A percentile compares a stretch with the other conserved stretches of the same genome.
phyloP scores from a whole-genome alignment of 495 filamentous ascomycete genomes.

The Trypethelium eluteriae region DNA sequence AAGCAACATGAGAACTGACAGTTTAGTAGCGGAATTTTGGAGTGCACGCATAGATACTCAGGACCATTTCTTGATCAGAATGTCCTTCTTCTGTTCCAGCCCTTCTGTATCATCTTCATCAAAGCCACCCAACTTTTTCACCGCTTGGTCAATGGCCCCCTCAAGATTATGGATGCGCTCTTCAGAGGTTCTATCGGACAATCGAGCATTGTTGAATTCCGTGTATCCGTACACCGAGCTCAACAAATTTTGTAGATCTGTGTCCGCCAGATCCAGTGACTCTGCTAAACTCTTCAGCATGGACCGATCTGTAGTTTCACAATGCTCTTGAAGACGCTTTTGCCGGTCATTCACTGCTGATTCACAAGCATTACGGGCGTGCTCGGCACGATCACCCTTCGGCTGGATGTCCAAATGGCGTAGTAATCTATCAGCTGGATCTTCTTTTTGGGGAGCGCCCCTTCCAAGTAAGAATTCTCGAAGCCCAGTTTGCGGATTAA shows the following conservation, averaged over 20 bases:
- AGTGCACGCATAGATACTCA: neutral
- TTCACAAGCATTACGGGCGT: constrained; percentile 10
- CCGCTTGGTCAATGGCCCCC: neutral
- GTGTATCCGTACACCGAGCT: constrained; percentile 15
- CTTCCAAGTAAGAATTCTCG: constrained; percentile 23
- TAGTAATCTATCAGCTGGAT: constrained; percentile 20
- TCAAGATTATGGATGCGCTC: constrained; percentile 16
- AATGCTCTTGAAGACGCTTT: constrained; percentile 9
- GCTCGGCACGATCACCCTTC: neutral
- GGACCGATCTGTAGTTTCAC: constrained; percentile 12
- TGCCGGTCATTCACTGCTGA: constrained; percentile 6
- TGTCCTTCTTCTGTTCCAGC: neutral
- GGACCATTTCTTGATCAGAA: neutral
- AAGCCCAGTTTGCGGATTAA: constrained; percentile 20
- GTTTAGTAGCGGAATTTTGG: neutral
- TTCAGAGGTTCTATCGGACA: constrained; percentile 12
- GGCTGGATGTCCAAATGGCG: constrained; percentile 15
- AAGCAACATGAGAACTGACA: neutral
- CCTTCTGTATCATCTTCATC: neutral
- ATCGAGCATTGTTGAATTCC: constrained; percentile 10
- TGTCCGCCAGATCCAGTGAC: constrained; percentile 10
- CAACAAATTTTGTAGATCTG: constrained; percentile 16
- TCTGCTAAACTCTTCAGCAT: constrained; percentile 13
- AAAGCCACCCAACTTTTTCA: neutral
- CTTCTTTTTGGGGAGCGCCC: constrained; percentile 16